A percentile compares a stretch with the other conserved stretches of the same genome.
phyloP scores from a whole-genome alignment of 2,329 filamentous ascomycete genomes.

The Beauveria sp. region DNA sequence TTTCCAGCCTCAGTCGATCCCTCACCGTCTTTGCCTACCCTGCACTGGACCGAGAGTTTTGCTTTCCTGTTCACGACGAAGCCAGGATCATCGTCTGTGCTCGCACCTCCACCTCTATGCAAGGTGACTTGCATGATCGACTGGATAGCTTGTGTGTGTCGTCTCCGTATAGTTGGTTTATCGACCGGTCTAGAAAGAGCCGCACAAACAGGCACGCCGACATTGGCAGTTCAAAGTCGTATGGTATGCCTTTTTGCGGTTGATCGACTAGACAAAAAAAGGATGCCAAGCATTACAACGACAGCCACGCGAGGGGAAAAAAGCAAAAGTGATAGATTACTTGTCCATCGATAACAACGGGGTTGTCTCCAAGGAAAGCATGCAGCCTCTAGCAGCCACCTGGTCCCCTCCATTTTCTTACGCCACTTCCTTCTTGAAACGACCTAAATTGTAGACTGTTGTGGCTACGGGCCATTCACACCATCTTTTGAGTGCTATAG shows the following conservation, averaged over 20 bases:
- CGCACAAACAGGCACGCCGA: not conserved
- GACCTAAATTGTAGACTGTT: not conserved
- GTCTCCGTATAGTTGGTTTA: not conserved
- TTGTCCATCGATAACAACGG: not conserved
- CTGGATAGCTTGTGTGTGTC: not conserved
- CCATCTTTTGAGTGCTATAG: conserved; percentile 4
- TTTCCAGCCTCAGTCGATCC: not conserved
- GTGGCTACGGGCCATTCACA: conserved; percentile 10
- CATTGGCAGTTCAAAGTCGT: not conserved
- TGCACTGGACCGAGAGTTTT: not conserved
- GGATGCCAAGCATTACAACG: not conserved
- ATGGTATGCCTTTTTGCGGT: not conserved
- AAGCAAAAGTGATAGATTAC: conserved; percentile 5
- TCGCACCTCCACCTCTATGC: not conserved
- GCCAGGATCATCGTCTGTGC: not conserved
- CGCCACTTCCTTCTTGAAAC: not conserved
- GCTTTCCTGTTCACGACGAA: no score
- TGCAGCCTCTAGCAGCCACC: not conserved
- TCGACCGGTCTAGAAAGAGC: not conserved
- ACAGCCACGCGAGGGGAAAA: not conserved
- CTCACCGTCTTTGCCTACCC: conserved; percentile 6
- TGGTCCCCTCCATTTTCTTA: not conserved
- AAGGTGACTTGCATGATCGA: conserved; percentile 8
- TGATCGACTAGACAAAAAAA: not conserved
- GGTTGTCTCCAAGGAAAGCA: not conserved